Evolutionary conservation across 768 basidiomycete genomes (phyloP).

Genomic region (Suillus plorans): DNA sequence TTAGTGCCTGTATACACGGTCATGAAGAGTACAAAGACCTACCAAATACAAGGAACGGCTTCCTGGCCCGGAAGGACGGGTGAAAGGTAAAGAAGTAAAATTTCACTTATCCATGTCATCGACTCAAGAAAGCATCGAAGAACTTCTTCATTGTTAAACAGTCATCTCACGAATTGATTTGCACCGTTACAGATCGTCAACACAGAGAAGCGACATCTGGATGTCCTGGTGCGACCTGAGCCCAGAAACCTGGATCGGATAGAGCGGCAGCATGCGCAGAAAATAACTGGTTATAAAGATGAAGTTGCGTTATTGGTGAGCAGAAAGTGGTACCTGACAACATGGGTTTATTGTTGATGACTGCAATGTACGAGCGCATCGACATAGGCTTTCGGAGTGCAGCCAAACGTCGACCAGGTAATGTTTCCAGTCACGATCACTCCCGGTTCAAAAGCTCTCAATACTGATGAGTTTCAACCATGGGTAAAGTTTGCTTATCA

Average conservation of each 20-base stretch:
- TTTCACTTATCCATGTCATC: neutral
- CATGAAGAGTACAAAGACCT: neutral
- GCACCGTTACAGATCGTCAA: neutral
- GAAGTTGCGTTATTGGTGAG: neutral
- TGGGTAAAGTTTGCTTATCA: neutral
- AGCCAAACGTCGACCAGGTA: neutral
- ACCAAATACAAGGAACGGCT: no score
- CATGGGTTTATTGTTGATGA: neutral
- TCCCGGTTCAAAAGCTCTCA: neutral
- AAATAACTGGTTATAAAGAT: no score
- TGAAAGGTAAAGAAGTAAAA: no score
- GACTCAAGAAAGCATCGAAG: neutral
- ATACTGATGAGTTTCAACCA: neutral
- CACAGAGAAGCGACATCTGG: neutral
- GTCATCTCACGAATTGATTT: neutral
- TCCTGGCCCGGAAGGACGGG: no score
- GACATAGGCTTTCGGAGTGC: neutral
- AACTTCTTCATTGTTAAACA: neutral
- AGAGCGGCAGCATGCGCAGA: neutral
- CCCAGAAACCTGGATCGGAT: neutral
- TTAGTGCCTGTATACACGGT: neutral
- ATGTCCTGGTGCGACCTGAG: neutral
- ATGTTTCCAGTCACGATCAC: no score
- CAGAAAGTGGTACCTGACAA: neutral
- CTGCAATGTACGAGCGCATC: neutral